phyloP scores from a whole-genome alignment of 108 stramenopile genomes.

The Epithemia pelagica region DNA sequence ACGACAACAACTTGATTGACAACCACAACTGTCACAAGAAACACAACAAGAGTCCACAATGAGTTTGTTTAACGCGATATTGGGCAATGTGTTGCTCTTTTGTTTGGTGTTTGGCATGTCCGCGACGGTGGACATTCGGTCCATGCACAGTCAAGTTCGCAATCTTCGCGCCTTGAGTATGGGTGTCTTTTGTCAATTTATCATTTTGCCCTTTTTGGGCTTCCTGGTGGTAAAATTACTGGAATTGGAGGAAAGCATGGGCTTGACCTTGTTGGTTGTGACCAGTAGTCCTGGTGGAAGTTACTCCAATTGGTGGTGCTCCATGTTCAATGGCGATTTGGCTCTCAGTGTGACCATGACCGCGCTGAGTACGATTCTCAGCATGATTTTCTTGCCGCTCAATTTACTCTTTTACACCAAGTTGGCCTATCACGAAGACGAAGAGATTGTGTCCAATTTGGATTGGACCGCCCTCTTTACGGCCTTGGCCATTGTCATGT shows the following conservation, averaged over 20 bases:
- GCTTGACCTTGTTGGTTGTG: slow-evolving; percentile 73
- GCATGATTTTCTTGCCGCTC: slow-evolving; percentile 57
- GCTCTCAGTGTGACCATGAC: slow-evolving; percentile 87
- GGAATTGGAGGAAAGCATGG: slow-evolving; percentile 39
- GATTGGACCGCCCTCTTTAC: slow-evolving; percentile 69
- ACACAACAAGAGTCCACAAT: too few species aligned
- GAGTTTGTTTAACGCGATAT: background rate
- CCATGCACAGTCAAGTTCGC: slow-evolving; percentile 37
- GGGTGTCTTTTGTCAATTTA: slow-evolving; percentile 50
- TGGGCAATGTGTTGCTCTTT: slow-evolving; percentile 36
- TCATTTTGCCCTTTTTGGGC: slow-evolving; percentile 78
- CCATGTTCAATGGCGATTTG: slow-evolving; percentile 77
- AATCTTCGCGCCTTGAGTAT: slow-evolving; percentile 46
- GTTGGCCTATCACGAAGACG: slow-evolving; percentile 47
- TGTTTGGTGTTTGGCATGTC: slow-evolving; percentile 69
- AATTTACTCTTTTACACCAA: slow-evolving; percentile 78
- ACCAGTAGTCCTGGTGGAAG: slow-evolving; percentile 79
- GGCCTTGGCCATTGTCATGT: slow-evolving; percentile 62
- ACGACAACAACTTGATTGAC: too few species aligned
- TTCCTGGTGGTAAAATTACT: slow-evolving; percentile 55
- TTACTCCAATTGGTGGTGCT: slow-evolving; percentile 77
- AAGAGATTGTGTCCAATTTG: slow-evolving; percentile 42
- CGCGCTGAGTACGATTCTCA: slow-evolving; percentile 69
- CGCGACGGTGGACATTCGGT: slow-evolving; percentile 57
- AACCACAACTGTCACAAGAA: too few species aligned